Evolutionary conservation across 345 rosid species (phyloP).

Genomic region (Turritis glabra): DNA sequence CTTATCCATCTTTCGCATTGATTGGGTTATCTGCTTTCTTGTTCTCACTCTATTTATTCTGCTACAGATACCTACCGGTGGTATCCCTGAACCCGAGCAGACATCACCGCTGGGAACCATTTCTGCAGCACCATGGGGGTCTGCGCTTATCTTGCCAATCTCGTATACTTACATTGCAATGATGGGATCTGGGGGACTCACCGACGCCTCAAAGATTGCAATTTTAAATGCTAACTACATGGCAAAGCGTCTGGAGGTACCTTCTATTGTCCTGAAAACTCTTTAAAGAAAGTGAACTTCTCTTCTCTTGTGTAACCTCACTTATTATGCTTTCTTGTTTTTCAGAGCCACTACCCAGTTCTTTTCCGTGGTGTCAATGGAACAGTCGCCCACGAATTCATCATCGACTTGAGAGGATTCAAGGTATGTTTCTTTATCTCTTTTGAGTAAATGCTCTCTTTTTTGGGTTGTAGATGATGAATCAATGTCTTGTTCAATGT

Average conservation of each 20-base stretch:
- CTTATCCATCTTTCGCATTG: neutral
- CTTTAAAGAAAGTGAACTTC: neutral
- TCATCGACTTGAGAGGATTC: constrained; percentile 83
- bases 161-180: constrained; percentile 91
- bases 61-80: constrained; percentile 67
- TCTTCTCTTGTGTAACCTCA: neutral
- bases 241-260: constrained; percentile 97
- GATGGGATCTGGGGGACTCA: constrained; percentile 97
- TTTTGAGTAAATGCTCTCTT: neutral
- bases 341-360: constrained; percentile 73
- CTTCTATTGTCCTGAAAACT: neutral
- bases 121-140: constrained; percentile 99
- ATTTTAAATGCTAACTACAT: constrained; percentile 96
- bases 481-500: neutral
- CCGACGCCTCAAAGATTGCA: constrained; percentile 94
- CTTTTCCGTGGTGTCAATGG: constrained; percentile 96
- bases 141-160: constrained; percentile 96
- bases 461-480: neutral
- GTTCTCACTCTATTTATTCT: neutral
- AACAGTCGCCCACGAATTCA: constrained; percentile 93
- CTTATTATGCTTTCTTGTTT: constrained; percentile 2
- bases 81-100: constrained; percentile 80
- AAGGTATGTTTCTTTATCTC: constrained; percentile 51
- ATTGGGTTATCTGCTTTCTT: neutral
- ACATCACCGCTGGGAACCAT: constrained; percentile 79